Conservation (phyloP, 1,139 yeast genomes). For the Groenewaldozyma auringiensis region DNA sequence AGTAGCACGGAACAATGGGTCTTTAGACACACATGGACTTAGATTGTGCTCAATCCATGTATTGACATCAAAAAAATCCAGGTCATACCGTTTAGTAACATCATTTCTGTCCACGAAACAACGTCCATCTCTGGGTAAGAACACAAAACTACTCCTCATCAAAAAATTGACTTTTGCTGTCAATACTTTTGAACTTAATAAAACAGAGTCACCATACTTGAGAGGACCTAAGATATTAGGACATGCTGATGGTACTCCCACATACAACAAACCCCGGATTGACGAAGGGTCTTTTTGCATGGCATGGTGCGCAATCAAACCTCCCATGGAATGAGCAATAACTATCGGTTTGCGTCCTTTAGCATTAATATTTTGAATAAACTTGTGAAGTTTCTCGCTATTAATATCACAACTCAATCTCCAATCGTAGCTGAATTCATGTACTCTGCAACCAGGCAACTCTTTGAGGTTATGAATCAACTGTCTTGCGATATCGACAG, state of each 20-base stretch:
- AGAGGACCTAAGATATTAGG: conserved; percentile 82
- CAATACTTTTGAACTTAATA: conserved; percentile 63
- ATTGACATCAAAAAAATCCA: conserved; percentile 74
- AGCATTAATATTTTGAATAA: conserved; percentile 39
- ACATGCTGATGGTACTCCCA: conserved; percentile 79
- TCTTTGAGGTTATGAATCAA: conserved; percentile 47
- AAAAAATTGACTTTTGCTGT: conserved; percentile 78
- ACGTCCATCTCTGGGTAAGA: conserved; percentile 67
- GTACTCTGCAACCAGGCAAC: conserved; percentile 56
- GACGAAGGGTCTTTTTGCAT: conserved; percentile 59
- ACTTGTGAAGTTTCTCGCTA: conserved; percentile 43
- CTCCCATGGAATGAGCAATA: conserved; percentile 93
- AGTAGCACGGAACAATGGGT: conserved; percentile 12
- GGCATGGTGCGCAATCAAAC: conserved; percentile 72
- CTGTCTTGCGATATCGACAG: conserved; percentile 67
- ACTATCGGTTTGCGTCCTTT: conserved; percentile 43
- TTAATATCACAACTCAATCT: conserved; percentile 58
- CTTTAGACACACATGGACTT: conserved; percentile 60
- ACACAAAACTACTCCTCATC: conserved; percentile 77
- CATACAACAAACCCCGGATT: conserved; percentile 68
- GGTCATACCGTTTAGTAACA: conserved; percentile 49
- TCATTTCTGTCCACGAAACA: conserved; percentile 55
- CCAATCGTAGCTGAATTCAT: conserved; percentile 90
- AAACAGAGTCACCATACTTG: conserved; percentile 70
- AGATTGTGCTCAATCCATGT: conserved; percentile 72